Evolutionary conservation across 495 filamentous ascomycete species (phyloP), one percentile per base, ranked within the genome.

Genomic region (Tuber brumale): DNA sequence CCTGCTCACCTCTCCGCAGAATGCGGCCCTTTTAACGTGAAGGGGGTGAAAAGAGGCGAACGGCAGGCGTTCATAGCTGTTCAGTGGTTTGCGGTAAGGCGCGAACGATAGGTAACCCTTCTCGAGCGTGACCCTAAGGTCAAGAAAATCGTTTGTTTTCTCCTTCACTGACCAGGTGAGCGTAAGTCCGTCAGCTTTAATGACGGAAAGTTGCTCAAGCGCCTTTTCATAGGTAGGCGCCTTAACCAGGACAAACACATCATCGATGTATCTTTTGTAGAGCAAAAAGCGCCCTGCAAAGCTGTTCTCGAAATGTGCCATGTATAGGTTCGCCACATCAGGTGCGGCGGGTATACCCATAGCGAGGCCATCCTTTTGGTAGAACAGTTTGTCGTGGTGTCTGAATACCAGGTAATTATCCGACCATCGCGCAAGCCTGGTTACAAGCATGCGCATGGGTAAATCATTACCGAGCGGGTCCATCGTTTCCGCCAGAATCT

Each of bases 271-370:
- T 2, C 72, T 9, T 1, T 44, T 74, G 42, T 66, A 43, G 8
- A 69, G 1, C 0, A 19, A 7, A 23, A 23, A 48, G 21, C 6
- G 21, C 3, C 19, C 18, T 12, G 18, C 19, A 23, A 48, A 48
- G 18, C 1, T 7, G 16, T 48, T 19, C 23, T 48, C 19, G 6
- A 48, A 48, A 5, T 48, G 5, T 18, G 0, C 6, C 72, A 19
- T 66, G 23, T 74, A 74, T 7, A 74, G 51, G 27, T 74, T 74
- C 0, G 72, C 72, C 2, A 73, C 46, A 18, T 73, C 46, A 1
- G 72, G 72, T 4, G 72, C 72, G 16, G 72, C 45, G 4, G 72
- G 72, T 4, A 73, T 73, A 9, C 72, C 72, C 72, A 73, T 73
- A 1, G 72, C 72, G 0, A 73, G 18, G 0, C 46, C 72, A 27